phyloP scores from a whole-genome alignment of 495 filamentous ascomycete species.

The Penicillium lividum region DNA sequence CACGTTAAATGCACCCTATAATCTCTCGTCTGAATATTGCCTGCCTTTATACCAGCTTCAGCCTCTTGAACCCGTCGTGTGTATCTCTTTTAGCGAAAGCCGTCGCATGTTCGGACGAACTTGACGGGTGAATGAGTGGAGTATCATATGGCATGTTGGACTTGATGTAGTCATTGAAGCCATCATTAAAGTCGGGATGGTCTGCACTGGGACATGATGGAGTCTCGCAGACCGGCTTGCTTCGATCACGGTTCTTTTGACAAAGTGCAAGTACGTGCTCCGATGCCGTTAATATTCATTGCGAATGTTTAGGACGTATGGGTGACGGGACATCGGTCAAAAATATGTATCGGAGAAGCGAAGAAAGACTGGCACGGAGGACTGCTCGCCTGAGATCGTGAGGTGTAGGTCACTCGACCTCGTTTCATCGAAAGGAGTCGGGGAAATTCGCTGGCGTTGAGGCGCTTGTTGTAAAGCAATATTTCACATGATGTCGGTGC shows the following conservation, averaged over 20 bases:
- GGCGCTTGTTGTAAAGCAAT: not conserved
- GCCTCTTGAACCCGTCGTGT: not conserved
- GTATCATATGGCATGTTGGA: too few relatives aligned
- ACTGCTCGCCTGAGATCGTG: not conserved
- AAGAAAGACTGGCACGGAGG: not conserved
- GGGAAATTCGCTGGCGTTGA: not conserved
- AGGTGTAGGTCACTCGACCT: constrained; percentile 1
- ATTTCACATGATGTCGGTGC: not conserved
- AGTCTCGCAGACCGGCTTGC: too few relatives aligned
- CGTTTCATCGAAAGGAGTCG: not conserved
- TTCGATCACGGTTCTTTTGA: not conserved
- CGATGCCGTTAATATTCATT: not conserved
- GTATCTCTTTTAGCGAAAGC: not conserved
- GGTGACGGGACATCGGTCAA: not conserved
- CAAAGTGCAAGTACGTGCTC: not conserved
- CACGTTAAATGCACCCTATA: not conserved
- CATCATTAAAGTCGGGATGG: too few relatives aligned
- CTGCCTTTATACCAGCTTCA: not conserved
- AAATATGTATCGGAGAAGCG: not conserved
- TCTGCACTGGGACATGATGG: too few relatives aligned
- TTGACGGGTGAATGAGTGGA: too few relatives aligned
- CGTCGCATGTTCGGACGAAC: not conserved
- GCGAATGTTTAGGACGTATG: not conserved
- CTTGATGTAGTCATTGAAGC: too few relatives aligned
- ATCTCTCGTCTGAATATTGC: not conserved